Conservation (phyloP, 1,284 basidiomycete genomes). For the Microstroma glucosiphilum region DNA sequence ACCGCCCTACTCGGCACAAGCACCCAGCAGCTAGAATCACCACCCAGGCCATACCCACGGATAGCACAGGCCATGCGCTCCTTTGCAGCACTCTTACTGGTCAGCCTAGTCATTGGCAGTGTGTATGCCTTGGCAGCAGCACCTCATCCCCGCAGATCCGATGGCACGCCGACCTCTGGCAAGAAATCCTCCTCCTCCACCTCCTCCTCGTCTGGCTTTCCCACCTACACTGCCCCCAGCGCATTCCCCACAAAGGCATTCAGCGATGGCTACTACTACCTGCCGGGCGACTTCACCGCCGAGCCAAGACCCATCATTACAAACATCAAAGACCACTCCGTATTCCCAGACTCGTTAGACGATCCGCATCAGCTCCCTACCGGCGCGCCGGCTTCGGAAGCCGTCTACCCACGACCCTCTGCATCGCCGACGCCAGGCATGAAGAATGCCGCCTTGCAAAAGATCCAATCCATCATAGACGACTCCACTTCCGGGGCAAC, state of each 20-base stretch:
- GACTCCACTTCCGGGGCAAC: constrained; percentile 48
- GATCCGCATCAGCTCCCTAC: constrained; percentile 65
- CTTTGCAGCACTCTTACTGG: too few species aligned
- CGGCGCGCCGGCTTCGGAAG: constrained; percentile 51
- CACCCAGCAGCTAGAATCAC: too few species aligned
- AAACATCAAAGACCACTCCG: constrained; percentile 24
- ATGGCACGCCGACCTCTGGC: too few species aligned
- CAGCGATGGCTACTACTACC: neutral
- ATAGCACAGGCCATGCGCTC: too few species aligned
- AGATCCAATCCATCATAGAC: constrained; percentile 26
- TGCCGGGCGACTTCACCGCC: neutral
- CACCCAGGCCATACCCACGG: too few species aligned
- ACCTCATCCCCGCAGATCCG: too few species aligned
- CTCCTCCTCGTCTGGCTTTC: too few species aligned
- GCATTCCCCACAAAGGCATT: neutral
- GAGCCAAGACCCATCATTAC: constrained; percentile 59
- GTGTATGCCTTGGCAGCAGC: too few species aligned
- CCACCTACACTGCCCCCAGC: neutral
- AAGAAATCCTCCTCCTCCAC: too few species aligned
- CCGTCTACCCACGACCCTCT: constrained; percentile 33
- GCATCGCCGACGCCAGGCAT: constrained; percentile 15
- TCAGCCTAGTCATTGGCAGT: too few species aligned
- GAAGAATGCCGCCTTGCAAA: constrained; percentile 58
- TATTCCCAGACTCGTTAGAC: constrained; percentile 55
- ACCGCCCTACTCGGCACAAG: too few species aligned